Evolutionary conservation across 2,329 filamentous ascomycete genomes (phyloP).

Genomic region (Stromatinia cepivora): DNA sequence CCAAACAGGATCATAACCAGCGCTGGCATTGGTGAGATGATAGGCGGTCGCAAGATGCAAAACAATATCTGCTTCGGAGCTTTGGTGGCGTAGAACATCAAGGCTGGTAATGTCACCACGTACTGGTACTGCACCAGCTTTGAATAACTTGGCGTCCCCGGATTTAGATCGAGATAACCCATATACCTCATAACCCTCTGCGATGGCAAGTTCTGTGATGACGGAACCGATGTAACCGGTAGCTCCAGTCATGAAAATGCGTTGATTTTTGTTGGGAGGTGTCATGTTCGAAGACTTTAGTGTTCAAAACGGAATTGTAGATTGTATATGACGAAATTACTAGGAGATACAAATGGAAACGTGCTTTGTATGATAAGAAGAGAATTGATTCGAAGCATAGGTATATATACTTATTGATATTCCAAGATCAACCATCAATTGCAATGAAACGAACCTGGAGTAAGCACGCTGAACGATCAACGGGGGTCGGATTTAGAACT

Average conservation of each 20-base stretch:
- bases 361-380: too few species aligned
- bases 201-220: conserved; percentile 43
- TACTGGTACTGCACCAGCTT: conserved; percentile 44
- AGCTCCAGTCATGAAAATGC: conserved; percentile 46
- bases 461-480: too few species aligned
- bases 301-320: neutral
- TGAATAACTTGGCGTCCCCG: conserved; percentile 43
- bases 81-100: conserved; percentile 44
- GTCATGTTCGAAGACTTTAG: neutral
- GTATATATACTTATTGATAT: too few species aligned
- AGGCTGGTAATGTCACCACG: conserved; percentile 45
- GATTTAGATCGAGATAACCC: conserved; percentile 45
- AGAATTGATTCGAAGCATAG: too few species aligned
- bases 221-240: conserved; percentile 45
- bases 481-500: too few species aligned
- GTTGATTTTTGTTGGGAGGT: neutral
- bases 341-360: neutral
- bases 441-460: too few species aligned
- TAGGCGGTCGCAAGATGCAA: conserved; percentile 45
- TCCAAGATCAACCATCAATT: too few species aligned
- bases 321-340: neutral
- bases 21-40: conserved; percentile 33
- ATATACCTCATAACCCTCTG: conserved; percentile 45
- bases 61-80: conserved; percentile 46
- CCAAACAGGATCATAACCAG: conserved; percentile 37